These are phyloP conservation scores for Solanum aculeatissimum DNA, from an alignment of 305 asterid genomes.

Conservation along the genomic window DNA sequence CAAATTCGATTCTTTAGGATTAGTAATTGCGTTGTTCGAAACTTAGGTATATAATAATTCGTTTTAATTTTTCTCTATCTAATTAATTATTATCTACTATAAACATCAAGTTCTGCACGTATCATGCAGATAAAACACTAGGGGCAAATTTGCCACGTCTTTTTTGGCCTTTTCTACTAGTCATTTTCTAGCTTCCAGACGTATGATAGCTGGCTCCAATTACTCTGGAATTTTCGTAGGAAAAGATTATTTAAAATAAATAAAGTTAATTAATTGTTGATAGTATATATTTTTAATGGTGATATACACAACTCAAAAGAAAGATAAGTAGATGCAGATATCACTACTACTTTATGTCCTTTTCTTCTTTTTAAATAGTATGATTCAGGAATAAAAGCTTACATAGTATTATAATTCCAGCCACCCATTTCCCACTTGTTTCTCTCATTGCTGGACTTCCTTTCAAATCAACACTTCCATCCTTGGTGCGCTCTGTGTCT, in stretches of 20 bases:
- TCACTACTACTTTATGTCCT: background rate
- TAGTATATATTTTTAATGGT: background rate
- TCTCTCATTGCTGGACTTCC: slow-evolving; percentile 59
- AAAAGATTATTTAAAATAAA: background rate
- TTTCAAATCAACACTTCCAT: slow-evolving; percentile 75
- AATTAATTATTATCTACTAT: background rate
- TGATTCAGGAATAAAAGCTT: slow-evolving; percentile 5
- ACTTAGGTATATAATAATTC: background rate
- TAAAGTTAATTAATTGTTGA: background rate
- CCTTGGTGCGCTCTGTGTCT: slow-evolving; percentile 33
- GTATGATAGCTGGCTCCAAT: background rate
- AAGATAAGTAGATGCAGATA: slow-evolving; percentile 12
- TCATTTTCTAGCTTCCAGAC: background rate
- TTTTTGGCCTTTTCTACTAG: background rate
- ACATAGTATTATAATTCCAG: slow-evolving; percentile 73
- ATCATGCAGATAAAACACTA: background rate
- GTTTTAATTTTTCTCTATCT: background rate
- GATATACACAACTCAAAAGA: background rate
- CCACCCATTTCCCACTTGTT: slow-evolving; percentile 61
- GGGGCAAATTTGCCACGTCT: background rate
- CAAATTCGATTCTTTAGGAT: background rate
- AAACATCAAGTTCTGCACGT: background rate
- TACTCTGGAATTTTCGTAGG: background rate
- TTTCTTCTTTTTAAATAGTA: background rate
- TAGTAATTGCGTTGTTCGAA: background rate